Evolutionary conservation across 208 protist genomes (phyloP), one percentile per base, ranked within the genome.

Genomic region (Trypanosoma theileri): DNA sequence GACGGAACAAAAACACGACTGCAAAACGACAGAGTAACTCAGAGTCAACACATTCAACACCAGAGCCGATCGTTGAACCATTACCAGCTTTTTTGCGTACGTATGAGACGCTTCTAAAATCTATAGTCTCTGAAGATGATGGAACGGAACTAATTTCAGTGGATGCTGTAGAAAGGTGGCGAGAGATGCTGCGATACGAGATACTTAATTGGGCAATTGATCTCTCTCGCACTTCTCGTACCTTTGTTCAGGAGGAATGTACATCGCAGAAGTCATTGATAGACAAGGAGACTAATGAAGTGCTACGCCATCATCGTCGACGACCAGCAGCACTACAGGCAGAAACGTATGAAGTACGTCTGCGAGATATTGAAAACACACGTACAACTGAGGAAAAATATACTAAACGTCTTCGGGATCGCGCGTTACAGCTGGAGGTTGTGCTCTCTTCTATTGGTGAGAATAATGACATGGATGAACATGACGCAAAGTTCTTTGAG

Each of bases 291-390:
- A 87, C 80, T 46, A 89, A 83, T 50, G 75, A 89, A 19, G 55
- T 86, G 3, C 69, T 96, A 57, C 84, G 91, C 16, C 73, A 84
- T 61, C 88, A 96, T 69, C 84, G 85, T 13, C 86, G 88, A 56
- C 88, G 91, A 9, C 84, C 88, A 3, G 87, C 91, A 13, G 74
- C 83, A 35, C 73, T 94, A 28, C 91, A 96, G 72, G 84, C 85
- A 13, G 81, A 91, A 52, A 50, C 82, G 17, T 93, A 92, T 64
- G 88, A 96, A 59, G 75, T 77, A 19, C 88, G 91, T 2, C 66
- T 93, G 60, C 88, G 91, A 17, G 82, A 92, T 74, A 74, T 96
- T 55, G 83, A 83, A 48, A 79, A 85, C 58, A 53, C 66, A 19
- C 75, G 60, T 22, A 77, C 77, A 50, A 48, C 71, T 9, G 77